These are phyloP conservation scores for Macrolepiota dolichaula DNA, from an alignment of 768 basidiomycete genomes.

Conservation along the genomic window DNA sequence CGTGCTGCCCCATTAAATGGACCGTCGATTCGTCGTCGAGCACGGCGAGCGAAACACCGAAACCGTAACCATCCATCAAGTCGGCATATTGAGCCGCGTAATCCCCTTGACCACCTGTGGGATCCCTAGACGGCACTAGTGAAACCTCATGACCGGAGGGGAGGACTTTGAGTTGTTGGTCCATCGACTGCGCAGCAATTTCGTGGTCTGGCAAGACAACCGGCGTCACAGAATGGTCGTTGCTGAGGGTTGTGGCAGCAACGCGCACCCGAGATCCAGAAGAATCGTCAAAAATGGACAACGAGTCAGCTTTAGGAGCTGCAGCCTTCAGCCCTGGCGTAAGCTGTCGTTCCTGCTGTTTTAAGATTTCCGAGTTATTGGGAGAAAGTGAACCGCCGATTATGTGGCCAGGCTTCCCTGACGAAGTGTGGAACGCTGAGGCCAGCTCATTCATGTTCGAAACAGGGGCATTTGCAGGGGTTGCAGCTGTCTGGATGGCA, in stretches of 20 bases:
- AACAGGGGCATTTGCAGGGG: neutral
- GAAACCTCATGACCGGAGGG: neutral
- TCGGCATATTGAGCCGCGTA: conserved; percentile 1
- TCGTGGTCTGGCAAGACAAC: neutral
- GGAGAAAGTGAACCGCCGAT: neutral
- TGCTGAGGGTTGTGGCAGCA: neutral
- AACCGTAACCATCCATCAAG: conserved; percentile 4
- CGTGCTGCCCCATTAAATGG: neutral
- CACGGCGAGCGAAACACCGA: neutral
- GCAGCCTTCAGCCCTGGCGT: neutral
- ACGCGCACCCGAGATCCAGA: neutral
- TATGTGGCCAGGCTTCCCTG: neutral
- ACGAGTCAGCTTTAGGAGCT: neutral
- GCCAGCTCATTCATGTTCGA: neutral
- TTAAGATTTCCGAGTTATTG: neutral
- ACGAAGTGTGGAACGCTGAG: neutral
- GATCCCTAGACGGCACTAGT: neutral
- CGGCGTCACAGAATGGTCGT: neutral
- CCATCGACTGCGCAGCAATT: neutral
- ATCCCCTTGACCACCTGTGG: neutral
- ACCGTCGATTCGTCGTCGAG: neutral
- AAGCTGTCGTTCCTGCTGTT: neutral
- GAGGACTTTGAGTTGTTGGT: neutral
- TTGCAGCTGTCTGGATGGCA: neutral
- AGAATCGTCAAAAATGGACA: neutral